Evolutionary conservation across 176 grass and related monocot genomes (phyloP).

Genomic region (Chrysopogon serrulatus): DNA sequence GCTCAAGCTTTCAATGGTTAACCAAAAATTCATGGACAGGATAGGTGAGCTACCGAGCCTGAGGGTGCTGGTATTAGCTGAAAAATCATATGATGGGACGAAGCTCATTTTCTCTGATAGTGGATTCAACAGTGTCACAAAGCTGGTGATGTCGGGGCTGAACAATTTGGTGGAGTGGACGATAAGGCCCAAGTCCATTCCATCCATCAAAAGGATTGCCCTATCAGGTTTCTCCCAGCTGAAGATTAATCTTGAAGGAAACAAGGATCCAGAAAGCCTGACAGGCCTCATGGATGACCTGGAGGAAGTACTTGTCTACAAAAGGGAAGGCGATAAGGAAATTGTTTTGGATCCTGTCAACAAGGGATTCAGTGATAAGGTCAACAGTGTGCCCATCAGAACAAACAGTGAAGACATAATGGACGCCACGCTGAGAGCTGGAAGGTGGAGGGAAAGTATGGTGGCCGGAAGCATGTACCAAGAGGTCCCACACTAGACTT

Average conservation of each 20-base stretch:
- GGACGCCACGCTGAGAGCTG: neutral
- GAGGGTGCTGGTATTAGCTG: neutral
- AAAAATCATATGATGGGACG: neutral
- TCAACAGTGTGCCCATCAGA: neutral
- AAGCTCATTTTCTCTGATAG: constrained; percentile 16
- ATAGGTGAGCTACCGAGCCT: constrained; percentile 37
- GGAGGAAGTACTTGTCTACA: neutral
- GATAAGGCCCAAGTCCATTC: neutral
- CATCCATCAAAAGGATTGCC: neutral
- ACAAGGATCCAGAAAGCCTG: neutral
- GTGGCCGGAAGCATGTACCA: neutral
- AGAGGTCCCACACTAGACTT: neutral
- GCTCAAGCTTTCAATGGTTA: neutral
- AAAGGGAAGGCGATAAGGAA: neutral
- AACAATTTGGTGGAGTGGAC: neutral
- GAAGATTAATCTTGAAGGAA: neutral
- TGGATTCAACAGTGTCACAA: constrained; percentile 22
- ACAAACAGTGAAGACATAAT: constrained; percentile 10
- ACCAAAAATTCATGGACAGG: constrained; percentile 23
- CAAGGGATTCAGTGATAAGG: neutral
- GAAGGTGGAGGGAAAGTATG: constrained; percentile 11
- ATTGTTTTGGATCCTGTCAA: neutral
- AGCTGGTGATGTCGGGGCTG: neutral
- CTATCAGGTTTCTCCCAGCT: neutral
- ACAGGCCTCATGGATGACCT: neutral